These are phyloP conservation scores for Tirmania nivea DNA, from an alignment of 495 filamentous ascomycete genomes.

Conservation along the genomic window DNA sequence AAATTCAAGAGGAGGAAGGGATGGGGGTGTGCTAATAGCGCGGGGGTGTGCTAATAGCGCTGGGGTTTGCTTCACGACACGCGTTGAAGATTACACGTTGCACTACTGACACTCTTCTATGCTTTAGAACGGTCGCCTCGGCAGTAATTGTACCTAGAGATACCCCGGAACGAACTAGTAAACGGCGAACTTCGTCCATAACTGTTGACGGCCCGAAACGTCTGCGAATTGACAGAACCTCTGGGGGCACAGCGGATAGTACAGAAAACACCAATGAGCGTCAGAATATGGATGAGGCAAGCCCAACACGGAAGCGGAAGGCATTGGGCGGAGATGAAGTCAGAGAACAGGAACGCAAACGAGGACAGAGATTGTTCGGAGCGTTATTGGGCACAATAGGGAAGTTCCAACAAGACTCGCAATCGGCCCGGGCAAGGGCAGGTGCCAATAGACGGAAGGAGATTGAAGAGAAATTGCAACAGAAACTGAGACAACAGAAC, in stretches of 20 bases:
- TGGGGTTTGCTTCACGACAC: neutral
- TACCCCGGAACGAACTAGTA: constrained; percentile 24
- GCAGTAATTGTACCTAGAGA: constrained; percentile 40
- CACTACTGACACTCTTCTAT: neutral
- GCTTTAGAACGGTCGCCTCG: constrained; percentile 34
- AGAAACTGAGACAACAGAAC: constrained; percentile 53
- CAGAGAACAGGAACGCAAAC: constrained; percentile 45
- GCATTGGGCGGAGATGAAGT: constrained; percentile 27
- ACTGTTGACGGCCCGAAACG: constrained; percentile 36
- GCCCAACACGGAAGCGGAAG: constrained; percentile 7
- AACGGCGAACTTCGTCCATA: constrained; percentile 36
- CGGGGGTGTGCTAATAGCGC: too few relatives aligned
- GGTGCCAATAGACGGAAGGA: constrained; percentile 59
- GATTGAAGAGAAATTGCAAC: constrained; percentile 75
- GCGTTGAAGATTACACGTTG: neutral
- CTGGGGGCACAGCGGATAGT: constrained; percentile 8
- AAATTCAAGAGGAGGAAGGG: too few relatives aligned
- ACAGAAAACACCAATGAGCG: constrained; percentile 4
- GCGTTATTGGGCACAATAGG: constrained; percentile 71
- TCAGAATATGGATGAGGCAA: too few relatives aligned
- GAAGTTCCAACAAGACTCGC: constrained; percentile 33
- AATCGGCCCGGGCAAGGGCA: constrained; percentile 33
- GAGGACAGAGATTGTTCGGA: constrained; percentile 77
- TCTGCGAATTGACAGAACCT: constrained; percentile 23
- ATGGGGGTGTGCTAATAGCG: too few relatives aligned